phyloP scores from a whole-genome alignment of 2,329 filamentous ascomycete species.

The Exserohilum turcica region DNA sequence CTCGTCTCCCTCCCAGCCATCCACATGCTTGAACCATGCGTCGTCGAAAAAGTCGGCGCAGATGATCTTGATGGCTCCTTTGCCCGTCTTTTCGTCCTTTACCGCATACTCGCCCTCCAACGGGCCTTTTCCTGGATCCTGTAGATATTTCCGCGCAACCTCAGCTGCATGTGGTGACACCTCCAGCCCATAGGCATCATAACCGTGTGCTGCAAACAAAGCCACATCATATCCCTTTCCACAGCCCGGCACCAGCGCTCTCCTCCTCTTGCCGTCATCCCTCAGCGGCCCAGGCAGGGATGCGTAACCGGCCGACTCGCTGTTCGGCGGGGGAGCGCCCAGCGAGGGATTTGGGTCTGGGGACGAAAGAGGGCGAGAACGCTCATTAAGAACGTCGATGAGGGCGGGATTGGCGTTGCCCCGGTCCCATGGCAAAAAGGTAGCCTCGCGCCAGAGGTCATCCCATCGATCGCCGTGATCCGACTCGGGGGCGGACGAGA shows the following conservation, averaged over 20 bases:
- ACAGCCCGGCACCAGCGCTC: slow-evolving; percentile 79
- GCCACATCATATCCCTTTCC: slow-evolving; percentile 82
- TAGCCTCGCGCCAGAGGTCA: slow-evolving; percentile 12
- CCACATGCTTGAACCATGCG: slow-evolving; percentile 57
- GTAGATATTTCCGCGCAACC: slow-evolving; percentile 52
- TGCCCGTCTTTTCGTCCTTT: slow-evolving; percentile 49
- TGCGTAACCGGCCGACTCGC: slow-evolving; percentile 5
- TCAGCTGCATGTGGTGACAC: slow-evolving; percentile 59
- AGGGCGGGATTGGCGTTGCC: slow-evolving; percentile 64
- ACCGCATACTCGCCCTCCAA: slow-evolving; percentile 52
- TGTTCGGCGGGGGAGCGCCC: slow-evolving; percentile 18
- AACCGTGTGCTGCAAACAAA: slow-evolving; percentile 74
- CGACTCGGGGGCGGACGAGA: slow-evolving; percentile 49
- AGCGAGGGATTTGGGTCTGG: slow-evolving; percentile 25
- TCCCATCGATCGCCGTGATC: slow-evolving; percentile 41
- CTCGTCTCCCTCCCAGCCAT: slow-evolving; percentile 27
- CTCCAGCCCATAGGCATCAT: slow-evolving; percentile 78
- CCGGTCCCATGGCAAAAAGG: slow-evolving; percentile 63
- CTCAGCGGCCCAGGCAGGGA: slow-evolving; percentile 21
- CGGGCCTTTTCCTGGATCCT: slow-evolving; percentile 37
- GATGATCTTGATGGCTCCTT: slow-evolving; percentile 62
- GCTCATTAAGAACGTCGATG: slow-evolving; percentile 55
- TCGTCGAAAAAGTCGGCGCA: slow-evolving; percentile 70
- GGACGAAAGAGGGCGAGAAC: slow-evolving; percentile 14
- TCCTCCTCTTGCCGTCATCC: slow-evolving; percentile 49